These are phyloP conservation scores for Melaleuca quinquenervia DNA, from an alignment of 345 rosid species.

Conservation along the genomic window DNA sequence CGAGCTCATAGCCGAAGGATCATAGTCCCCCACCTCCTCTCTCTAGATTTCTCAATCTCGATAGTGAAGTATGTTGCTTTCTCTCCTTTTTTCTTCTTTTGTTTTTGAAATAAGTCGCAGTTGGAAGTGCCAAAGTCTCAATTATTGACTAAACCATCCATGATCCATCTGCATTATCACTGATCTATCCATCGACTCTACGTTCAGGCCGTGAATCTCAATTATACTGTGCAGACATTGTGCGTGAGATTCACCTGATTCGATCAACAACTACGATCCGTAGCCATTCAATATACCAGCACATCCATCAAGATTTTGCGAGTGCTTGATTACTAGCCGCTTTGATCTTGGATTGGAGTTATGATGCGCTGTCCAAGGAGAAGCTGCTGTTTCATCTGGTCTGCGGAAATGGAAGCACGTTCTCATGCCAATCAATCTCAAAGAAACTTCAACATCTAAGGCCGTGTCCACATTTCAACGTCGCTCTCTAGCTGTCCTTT, in stretches of 20 bases:
- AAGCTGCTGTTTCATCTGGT: background rate
- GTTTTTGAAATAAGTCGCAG: background rate
- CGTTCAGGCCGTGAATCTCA: background rate
- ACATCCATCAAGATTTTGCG: background rate
- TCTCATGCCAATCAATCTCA: background rate
- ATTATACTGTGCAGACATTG: background rate
- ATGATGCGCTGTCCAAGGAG: background rate
- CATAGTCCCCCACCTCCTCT: background rate
- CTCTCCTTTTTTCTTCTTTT: background rate
- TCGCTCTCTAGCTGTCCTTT: background rate
- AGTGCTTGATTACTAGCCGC: background rate
- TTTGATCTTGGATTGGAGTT: background rate
- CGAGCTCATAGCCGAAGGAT: background rate
- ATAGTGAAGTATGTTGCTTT: background rate
- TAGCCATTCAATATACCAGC: background rate
- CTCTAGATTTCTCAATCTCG: background rate
- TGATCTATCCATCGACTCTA: background rate
- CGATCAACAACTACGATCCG: background rate
- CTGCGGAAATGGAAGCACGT: background rate
- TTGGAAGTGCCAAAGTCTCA: background rate
- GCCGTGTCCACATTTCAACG: background rate
- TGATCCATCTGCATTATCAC: background rate
- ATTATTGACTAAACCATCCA: background rate
- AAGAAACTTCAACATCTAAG: background rate
- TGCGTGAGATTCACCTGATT: background rate